Evolutionary conservation across 1,284 basidiomycete genomes (phyloP).

Genomic region (Coniferiporia sulphurascens): DNA sequence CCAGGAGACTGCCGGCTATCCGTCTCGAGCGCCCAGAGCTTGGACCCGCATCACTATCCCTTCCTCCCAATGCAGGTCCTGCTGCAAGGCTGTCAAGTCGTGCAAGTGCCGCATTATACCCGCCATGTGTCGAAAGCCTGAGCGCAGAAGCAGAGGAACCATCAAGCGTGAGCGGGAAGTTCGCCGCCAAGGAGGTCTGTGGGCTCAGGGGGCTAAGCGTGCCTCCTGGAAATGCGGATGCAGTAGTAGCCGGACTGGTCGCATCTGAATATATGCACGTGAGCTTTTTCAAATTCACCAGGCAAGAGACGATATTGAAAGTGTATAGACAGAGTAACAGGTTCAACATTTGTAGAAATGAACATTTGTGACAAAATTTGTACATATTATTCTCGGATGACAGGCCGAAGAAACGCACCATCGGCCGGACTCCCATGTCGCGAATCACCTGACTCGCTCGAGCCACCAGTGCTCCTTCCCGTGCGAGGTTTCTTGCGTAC

Average conservation of each 20-base stretch:
- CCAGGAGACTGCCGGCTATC: neutral
- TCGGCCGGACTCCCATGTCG: conserved; percentile 16
- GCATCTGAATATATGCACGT: neutral
- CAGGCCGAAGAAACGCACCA: neutral
- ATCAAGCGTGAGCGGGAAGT: neutral
- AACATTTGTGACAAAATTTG: neutral
- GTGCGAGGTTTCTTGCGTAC: conserved; percentile 63
- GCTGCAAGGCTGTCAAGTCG: neutral
- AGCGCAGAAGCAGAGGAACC: neutral
- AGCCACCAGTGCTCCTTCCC: conserved; percentile 1
- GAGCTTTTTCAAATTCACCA: neutral
- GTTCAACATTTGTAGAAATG: too few species aligned
- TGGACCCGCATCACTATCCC: neutral
- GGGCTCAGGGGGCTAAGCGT: neutral
- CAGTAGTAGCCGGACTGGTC: neutral
- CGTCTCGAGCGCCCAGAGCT: neutral
- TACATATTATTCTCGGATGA: neutral
- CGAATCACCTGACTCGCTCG: conserved; percentile 14
- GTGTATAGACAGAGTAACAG: neutral
- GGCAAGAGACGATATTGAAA: neutral
- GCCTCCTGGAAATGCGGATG: neutral
- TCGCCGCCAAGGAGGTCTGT: neutral
- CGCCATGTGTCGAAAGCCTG: neutral
- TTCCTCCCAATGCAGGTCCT: neutral
- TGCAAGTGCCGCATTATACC: neutral